phyloP scores from a whole-genome alignment of 768 basidiomycete genomes.

The Termitomyces eurrhizus region DNA sequence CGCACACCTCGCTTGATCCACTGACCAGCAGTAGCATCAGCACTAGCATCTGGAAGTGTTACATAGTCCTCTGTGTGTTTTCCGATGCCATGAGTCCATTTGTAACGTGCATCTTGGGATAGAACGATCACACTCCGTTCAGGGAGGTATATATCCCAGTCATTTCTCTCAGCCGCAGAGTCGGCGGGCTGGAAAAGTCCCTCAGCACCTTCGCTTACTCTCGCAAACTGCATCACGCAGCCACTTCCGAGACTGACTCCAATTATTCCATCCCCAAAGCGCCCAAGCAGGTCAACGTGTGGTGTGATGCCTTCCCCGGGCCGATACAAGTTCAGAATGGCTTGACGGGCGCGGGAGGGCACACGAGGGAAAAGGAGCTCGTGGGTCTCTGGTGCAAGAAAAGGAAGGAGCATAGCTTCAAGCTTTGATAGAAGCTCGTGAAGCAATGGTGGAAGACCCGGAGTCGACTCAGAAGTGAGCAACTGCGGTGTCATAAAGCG shows the following conservation, averaged over 20 bases:
- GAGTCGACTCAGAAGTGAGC: conserved; percentile 10
- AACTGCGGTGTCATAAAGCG: conserved; percentile 27
- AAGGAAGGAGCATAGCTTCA: conserved; percentile 41
- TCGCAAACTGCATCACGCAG: conserved; percentile 77
- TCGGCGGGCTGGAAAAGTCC: background rate
- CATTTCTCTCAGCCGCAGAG: conserved; percentile 16
- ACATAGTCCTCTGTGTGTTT: conserved; percentile 59
- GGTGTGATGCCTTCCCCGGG: conserved; percentile 89
- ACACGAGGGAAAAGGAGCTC: conserved; percentile 56
- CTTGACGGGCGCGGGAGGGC: conserved; percentile 62
- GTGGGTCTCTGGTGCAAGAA: conserved; percentile 47
- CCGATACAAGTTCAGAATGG: conserved; percentile 84
- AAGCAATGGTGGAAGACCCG: conserved; percentile 56
- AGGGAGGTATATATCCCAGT: conserved; percentile 65
- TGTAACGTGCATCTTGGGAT: conserved; percentile 76
- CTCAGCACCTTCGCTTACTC: conserved; percentile 9
- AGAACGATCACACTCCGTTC: conserved; percentile 75
- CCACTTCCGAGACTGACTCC: conserved; percentile 81
- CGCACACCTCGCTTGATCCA: conserved; percentile 53
- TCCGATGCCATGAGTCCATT: conserved; percentile 88
- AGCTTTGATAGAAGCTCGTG: conserved; percentile 48
- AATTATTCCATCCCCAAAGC: conserved; percentile 89
- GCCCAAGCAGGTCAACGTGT: conserved; percentile 79
- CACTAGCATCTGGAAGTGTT: conserved; percentile 21
- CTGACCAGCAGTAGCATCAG: conserved; percentile 17